phyloP scores from a whole-genome alignment of 192 early-diverging fungal species.

The Lobosporangium transversale region DNA sequence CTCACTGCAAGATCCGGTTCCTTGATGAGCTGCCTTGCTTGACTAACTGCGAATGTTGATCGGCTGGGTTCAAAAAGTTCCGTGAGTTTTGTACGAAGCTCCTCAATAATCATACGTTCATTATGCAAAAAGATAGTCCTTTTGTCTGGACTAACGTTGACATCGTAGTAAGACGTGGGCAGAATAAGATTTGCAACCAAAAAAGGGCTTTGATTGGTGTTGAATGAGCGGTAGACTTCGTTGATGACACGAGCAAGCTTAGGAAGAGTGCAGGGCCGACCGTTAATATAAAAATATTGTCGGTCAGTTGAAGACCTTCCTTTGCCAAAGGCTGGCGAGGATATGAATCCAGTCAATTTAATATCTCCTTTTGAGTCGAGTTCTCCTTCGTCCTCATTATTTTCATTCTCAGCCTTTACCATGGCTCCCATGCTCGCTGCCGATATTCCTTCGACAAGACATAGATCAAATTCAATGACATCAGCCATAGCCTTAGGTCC shows the following conservation, averaged over 20 bases:
- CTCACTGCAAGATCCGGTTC: constrained; percentile 32
- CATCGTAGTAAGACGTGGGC: constrained; percentile 75
- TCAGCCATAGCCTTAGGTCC: constrained; percentile 66
- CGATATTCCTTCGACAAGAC: constrained; percentile 32
- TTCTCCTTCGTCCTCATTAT: constrained; percentile 10
- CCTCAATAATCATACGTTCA: constrained; percentile 69
- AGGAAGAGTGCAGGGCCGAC: constrained; percentile 86
- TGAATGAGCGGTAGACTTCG: constrained; percentile 78
- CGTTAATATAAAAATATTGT: constrained; percentile 92
- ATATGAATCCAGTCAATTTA: constrained; percentile 61
- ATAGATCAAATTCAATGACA: constrained; percentile 61
- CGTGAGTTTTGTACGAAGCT: constrained; percentile 59
- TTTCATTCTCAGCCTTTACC: neutral
- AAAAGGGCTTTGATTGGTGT: constrained; percentile 82
- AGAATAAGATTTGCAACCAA: constrained; percentile 74
- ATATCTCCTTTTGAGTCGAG: constrained; percentile 16
- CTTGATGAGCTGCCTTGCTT: constrained; percentile 43
- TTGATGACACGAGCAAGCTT: constrained; percentile 83
- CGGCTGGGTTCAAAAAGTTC: constrained; percentile 68
- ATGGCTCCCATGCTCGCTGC: constrained; percentile 12
- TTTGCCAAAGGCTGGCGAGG: constrained; percentile 69
- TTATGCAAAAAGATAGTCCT: constrained; percentile 87
- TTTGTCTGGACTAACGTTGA: constrained; percentile 96
- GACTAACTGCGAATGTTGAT: constrained; percentile 54
- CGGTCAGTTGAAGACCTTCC: constrained; percentile 82